phyloP scores from a whole-genome alignment of 2,329 filamentous ascomycete species.

The Leptodontidium sp. region DNA sequence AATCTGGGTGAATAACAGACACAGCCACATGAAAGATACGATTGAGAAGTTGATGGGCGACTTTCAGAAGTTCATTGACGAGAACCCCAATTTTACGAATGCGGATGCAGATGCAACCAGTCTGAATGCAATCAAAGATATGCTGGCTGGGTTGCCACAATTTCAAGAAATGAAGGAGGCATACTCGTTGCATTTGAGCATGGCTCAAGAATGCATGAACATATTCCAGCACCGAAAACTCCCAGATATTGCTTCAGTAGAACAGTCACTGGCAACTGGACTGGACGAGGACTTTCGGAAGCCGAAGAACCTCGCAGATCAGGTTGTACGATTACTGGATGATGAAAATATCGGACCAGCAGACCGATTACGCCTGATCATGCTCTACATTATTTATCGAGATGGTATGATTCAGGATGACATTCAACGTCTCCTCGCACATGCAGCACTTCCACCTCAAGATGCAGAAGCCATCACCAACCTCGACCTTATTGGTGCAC shows the following conservation, averaged over 20 bases:
- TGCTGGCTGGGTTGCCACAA: slow-evolving; percentile 92
- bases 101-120: slow-evolving; percentile 73
- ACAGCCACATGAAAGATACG: slow-evolving; percentile 97
- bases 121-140: slow-evolving; percentile 93
- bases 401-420: slow-evolving; percentile 87
- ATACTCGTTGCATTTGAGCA: slow-evolving; percentile 92
- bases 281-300: slow-evolving; percentile 92
- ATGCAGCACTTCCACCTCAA: slow-evolving; percentile 78
- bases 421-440: slow-evolving; percentile 82
- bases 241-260: slow-evolving; percentile 83
- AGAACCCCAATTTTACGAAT: slow-evolving; percentile 92
- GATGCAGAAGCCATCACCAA: slow-evolving; percentile 79
- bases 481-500: slow-evolving; percentile 82
- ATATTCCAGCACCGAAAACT: slow-evolving; percentile 87
- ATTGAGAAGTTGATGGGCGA: slow-evolving; percentile 92
- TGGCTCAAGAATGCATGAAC: slow-evolving; percentile 98
- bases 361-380: slow-evolving; percentile 85
- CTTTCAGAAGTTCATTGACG: slow-evolving; percentile 88
- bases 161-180: slow-evolving; percentile 96
- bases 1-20: slow-evolving; percentile 94
- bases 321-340: slow-evolving; percentile 87
- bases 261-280: slow-evolving; percentile 91
- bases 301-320: slow-evolving; percentile 86
- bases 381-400: slow-evolving; percentile 85
- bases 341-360: slow-evolving; percentile 75